These are phyloP conservation scores for Jamesozyma rosinii DNA, from an alignment of 805 yeast species.

Conservation along the genomic window DNA sequence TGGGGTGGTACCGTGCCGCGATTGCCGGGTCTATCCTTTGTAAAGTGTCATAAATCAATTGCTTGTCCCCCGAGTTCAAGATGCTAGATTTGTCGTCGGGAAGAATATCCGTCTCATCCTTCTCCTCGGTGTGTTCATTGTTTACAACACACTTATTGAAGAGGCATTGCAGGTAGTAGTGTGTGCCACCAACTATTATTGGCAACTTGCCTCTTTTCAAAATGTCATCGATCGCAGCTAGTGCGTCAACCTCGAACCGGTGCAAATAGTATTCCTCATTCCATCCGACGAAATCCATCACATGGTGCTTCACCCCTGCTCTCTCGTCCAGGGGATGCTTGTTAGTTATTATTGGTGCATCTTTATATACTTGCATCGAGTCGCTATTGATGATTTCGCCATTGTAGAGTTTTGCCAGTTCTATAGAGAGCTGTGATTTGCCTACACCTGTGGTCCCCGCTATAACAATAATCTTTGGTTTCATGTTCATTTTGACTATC, in stretches of 20 bases:
- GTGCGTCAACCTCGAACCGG: conserved; percentile 67
- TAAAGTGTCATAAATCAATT: conserved; percentile 36
- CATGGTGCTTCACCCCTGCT: conserved; percentile 69
- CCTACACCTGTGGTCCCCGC: conserved; percentile 97
- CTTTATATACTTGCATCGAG: conserved; percentile 88
- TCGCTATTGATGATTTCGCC: conserved; percentile 95
- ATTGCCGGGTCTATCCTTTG: conserved; percentile 56
- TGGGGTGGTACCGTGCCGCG: conserved; percentile 81
- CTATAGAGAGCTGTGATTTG: conserved; percentile 62
- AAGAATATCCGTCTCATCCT: conserved; percentile 1
- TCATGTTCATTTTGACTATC: not conserved
- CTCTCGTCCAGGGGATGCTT: conserved; percentile 82
- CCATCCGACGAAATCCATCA: conserved; percentile 80
- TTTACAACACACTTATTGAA: conserved; percentile 46
- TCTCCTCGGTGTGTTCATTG: conserved; percentile 1
- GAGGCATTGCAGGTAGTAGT: conserved; percentile 77
- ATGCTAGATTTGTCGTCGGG: conserved; percentile 33
- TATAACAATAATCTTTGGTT: conserved; percentile 45
- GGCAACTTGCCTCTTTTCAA: conserved; percentile 65
- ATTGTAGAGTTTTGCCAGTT: conserved; percentile 61
- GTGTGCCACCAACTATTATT: conserved; percentile 91
- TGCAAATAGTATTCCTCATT: conserved; percentile 72
- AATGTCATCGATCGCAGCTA: conserved; percentile 50
- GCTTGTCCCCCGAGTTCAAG: conserved; percentile 40
- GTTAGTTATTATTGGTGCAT: conserved; percentile 70